Percentiles rank a stretch among this genome's conserved stretches.
Evolutionary conservation across 2,329 filamentous ascomycete genomes (phyloP).

Genomic region (Ceratocystis cubensis): DNA sequence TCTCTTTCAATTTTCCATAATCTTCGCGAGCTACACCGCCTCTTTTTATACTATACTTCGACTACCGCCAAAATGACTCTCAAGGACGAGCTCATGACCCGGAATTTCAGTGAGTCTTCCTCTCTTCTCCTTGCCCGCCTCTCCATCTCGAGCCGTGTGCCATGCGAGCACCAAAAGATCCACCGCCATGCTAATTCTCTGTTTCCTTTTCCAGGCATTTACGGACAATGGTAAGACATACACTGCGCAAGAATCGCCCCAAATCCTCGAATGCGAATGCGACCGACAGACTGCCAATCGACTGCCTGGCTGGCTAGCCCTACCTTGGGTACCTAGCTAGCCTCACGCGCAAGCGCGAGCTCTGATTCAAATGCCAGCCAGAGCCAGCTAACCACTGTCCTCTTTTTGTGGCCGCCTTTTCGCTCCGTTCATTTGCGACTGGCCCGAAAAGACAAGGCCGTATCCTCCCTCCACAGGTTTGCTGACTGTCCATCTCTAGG

Average conservation of each 20-base stretch:
- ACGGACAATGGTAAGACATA: constrained; percentile 57
- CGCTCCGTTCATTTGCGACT: no score
- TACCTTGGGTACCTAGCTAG: no score
- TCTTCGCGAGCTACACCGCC: background rate
- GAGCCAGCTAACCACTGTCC: no score
- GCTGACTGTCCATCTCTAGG: constrained; percentile 33
- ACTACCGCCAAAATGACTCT: constrained; percentile 47
- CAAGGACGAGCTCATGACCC: constrained; percentile 58
- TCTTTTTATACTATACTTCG: background rate
- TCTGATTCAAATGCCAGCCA: no score
- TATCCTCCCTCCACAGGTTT: background rate
- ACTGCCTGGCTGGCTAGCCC: background rate
- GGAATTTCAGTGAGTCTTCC: constrained; percentile 56
- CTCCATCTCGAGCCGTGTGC: constrained; percentile 15
- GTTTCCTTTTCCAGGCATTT: constrained; percentile 45
- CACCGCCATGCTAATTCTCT: constrained; percentile 8
- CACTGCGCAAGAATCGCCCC: background rate
- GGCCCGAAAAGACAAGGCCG: no score
- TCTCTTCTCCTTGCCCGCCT: background rate
- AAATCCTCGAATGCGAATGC: background rate
- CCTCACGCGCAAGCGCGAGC: no score
- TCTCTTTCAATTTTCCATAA: background rate
- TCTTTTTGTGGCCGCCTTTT: no score
- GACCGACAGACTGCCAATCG: background rate
- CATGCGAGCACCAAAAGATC: background rate